Evolutionary conservation across 495 filamentous ascomycete genomes (phyloP).

Genomic region (Aspergillus ellipticus): DNA sequence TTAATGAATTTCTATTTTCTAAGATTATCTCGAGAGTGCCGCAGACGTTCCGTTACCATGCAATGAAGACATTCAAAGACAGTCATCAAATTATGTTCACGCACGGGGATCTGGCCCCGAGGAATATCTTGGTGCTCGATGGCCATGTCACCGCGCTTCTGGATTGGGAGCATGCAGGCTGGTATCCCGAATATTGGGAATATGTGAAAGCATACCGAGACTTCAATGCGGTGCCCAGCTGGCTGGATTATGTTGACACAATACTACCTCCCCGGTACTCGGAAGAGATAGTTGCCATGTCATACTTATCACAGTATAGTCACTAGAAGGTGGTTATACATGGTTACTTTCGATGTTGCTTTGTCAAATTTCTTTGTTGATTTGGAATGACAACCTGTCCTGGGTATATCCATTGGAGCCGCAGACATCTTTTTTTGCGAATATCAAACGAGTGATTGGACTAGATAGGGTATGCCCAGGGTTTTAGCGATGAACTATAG

Average conservation of each 20-base stretch:
- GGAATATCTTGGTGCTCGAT: slow-evolving; percentile 37
- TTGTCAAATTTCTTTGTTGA: no score
- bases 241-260: not conserved
- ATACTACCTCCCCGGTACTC: not conserved
- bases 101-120: slow-evolving; percentile 38
- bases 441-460: no score
- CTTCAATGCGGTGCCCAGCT: not conserved
- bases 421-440: no score
- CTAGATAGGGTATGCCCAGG: no score
- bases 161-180: slow-evolving; percentile 45
- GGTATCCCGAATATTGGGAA: slow-evolving; percentile 48
- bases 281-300: not conserved
- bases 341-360: no score
- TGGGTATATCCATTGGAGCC: no score
- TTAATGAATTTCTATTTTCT: not conserved
- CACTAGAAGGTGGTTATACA: not conserved
- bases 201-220: not conserved
- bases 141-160: slow-evolving; percentile 38
- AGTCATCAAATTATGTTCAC: slow-evolving; percentile 25
- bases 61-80: not conserved
- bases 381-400: no score
- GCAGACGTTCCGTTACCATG: not conserved
- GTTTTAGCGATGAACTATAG: no score
- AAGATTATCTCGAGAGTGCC: not conserved
- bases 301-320: not conserved